A percentile compares a stretch with the other conserved stretches of the same genome.
Conservation (phyloP, 2,329 filamentous ascomycete genomes). For the Sporothrix brunneoviolacea region DNA sequence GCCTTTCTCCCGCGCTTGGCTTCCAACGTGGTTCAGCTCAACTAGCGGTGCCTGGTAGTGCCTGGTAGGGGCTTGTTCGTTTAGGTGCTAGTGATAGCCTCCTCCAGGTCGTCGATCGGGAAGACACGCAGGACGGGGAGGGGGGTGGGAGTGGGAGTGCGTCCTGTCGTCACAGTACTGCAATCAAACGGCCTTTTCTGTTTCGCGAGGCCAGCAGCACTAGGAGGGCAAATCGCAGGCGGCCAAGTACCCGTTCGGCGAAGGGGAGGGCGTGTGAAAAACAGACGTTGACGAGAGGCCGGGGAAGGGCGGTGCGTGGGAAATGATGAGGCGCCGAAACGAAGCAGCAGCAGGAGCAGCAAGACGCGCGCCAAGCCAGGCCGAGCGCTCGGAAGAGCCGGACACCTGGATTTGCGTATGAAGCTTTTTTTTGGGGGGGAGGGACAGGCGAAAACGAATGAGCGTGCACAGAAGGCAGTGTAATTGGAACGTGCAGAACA, state of each 20-base stretch:
- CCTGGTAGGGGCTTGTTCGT: neutral
- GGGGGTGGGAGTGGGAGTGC: neutral
- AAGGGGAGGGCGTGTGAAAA: constrained; percentile 8
- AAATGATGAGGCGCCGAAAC: neutral
- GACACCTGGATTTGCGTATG: neutral
- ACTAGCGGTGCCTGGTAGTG: neutral
- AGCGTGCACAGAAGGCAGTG: neutral
- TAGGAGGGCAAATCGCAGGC: neutral
- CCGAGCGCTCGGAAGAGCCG: neutral
- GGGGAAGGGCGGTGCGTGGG: neutral
- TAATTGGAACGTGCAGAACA: no score
- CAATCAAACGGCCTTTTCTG: neutral
- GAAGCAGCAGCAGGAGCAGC: neutral
- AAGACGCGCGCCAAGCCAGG: constrained; percentile 2
- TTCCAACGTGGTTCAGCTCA: constrained; percentile 5
- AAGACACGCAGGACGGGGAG: neutral
- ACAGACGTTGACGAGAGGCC: neutral
- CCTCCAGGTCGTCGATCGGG: constrained; percentile 8
- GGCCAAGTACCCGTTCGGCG: constrained; percentile 5
- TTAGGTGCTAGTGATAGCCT: neutral
- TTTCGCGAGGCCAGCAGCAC: neutral
- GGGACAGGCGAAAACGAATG: neutral
- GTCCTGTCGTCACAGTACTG: neutral
- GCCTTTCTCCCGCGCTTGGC: neutral
- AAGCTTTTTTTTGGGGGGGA: neutral